These are phyloP conservation scores for Puccinia triticina DNA, from an alignment of 1,284 basidiomycete species.

Conservation along the genomic window DNA sequence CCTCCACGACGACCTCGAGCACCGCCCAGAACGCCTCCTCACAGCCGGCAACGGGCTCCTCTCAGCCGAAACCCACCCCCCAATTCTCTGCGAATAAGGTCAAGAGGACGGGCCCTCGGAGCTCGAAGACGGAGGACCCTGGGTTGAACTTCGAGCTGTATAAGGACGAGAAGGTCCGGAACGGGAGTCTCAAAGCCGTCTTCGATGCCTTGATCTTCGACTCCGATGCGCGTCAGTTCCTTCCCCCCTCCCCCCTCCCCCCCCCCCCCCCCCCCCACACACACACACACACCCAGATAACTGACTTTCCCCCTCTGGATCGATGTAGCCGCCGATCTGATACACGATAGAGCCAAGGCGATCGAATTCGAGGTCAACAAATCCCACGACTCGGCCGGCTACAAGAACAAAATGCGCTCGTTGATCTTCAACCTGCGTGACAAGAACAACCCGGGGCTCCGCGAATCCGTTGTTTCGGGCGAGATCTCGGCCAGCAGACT, in stretches of 20 bases:
- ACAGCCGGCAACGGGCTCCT: background rate
- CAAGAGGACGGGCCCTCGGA: background rate
- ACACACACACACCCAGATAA: background rate
- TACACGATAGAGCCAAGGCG: slow-evolving; percentile 67
- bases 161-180: slow-evolving; percentile 73
- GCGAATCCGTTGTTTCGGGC: slow-evolving; percentile 81
- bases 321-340: slow-evolving; percentile 67
- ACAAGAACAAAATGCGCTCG: slow-evolving; percentile 83
- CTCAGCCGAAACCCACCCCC: background rate
- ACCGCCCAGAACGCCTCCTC: background rate
- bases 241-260: background rate
- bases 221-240: slow-evolving; percentile 74
- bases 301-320: too few species aligned
- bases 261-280: background rate
- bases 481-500: slow-evolving; percentile 73
- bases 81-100: slow-evolving; percentile 6
- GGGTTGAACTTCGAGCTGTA: slow-evolving; percentile 52
- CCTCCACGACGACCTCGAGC: background rate
- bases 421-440: slow-evolving; percentile 92
- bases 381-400: slow-evolving; percentile 61
- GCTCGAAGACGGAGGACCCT: slow-evolving; percentile 44
- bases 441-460: slow-evolving; percentile 84
- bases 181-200: slow-evolving; percentile 85
- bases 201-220: slow-evolving; percentile 87
- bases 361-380: slow-evolving; percentile 67